Evolutionary conservation across 768 basidiomycete species (phyloP).

Genomic region (Zangia roseola): DNA sequence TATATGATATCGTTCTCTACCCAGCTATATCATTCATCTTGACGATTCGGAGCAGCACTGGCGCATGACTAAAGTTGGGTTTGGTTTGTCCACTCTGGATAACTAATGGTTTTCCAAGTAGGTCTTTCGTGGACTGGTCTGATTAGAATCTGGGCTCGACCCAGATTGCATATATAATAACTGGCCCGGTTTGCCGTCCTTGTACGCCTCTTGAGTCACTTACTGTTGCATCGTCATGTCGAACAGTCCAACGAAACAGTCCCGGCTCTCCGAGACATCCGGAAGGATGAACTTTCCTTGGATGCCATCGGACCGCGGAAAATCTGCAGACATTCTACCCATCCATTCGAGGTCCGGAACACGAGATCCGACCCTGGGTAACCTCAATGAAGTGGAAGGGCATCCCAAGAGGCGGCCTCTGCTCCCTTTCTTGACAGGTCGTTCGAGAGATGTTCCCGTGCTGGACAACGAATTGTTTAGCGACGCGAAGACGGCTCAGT

Average conservation of each 20-base stretch:
- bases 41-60: background rate
- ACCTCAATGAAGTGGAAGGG: slow-evolving; percentile 6
- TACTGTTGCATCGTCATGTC: slow-evolving; percentile 8
- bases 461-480: slow-evolving; percentile 27
- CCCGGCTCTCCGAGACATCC: background rate
- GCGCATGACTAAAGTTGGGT: slow-evolving; percentile 6
- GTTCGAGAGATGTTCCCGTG: slow-evolving; percentile 8
- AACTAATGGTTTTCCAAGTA: slow-evolving; percentile 3
- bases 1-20: slow-evolving; percentile 13
- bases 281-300: background rate
- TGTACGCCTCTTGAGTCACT: background rate
- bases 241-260: slow-evolving; percentile 6
- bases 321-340: background rate
- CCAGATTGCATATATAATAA: background rate
- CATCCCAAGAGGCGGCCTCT: slow-evolving; percentile 7
- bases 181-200: too few species aligned
- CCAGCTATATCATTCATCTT: slow-evolving; percentile 8
- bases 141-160: slow-evolving; percentile 14
- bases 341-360: background rate
- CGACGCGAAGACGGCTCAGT: slow-evolving; percentile 25
- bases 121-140: slow-evolving; percentile 8
- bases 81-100: background rate
- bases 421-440: slow-evolving; percentile 17
- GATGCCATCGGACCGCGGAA: background rate
- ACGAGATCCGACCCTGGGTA: background rate